Evolutionary conservation across 257 asterid genomes (phyloP).

Genomic region (Gentiana macrophylla): DNA sequence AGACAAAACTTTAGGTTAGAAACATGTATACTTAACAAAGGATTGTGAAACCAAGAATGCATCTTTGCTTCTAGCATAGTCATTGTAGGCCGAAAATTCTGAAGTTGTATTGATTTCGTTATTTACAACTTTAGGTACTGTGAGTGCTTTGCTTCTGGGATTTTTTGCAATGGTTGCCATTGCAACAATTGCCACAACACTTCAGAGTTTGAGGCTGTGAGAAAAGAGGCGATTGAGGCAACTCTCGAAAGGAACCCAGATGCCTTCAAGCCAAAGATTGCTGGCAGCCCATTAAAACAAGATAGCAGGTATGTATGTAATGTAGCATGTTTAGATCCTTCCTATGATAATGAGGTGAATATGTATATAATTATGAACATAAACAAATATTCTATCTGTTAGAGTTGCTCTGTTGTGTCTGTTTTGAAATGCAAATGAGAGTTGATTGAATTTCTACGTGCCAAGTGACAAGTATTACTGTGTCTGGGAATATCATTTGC

Average conservation of each 20-base stretch:
- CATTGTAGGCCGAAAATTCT: no score
- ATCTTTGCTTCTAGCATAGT: no score
- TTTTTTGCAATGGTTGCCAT: conserved; percentile 58
- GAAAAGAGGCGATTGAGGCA: conserved; percentile 36
- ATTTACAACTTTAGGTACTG: conserved; percentile 41
- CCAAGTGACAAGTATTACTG: no score
- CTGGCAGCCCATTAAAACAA: conserved; percentile 36
- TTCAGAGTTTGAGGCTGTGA: conserved; percentile 31
- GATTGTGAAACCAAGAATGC: no score
- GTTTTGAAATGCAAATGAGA: no score
- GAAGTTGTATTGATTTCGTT: no score
- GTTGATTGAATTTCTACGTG: no score
- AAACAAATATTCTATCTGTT: neutral
- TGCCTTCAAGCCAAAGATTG: conserved; percentile 62
- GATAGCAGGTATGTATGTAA: conserved; percentile 47
- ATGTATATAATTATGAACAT: neutral
- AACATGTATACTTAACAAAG: no score
- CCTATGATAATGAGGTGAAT: neutral
- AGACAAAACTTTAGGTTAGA: no score
- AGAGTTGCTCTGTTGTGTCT: neutral
- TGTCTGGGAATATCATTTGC: no score
- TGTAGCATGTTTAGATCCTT: neutral
- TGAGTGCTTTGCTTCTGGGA: conserved; percentile 65
- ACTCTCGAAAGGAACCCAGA: conserved; percentile 50
- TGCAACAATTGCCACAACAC: conserved; percentile 51